Evolutionary conservation across 2,329 filamentous ascomycete species (phyloP), one percentile per base, ranked within the genome.

Genomic region (Hymenoscyphus albidus): DNA sequence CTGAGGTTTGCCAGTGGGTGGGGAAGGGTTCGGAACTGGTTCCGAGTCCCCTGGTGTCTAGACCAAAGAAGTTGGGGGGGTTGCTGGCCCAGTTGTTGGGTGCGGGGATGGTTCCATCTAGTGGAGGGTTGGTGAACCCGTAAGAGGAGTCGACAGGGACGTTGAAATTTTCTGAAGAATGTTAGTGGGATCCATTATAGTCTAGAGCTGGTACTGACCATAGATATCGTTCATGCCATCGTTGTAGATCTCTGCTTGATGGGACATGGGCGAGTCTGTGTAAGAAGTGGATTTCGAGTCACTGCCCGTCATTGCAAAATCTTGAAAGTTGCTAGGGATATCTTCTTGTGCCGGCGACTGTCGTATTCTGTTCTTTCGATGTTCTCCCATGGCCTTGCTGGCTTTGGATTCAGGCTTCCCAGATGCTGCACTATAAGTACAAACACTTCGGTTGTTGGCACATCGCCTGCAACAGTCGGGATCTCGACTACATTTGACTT

Each of bases 401-500:
- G n/a, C 18, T 40, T 57, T 56, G 27, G 16, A 22, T 14, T 62
- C 60, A 3, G 60, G 48, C 13, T 42, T 62, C 13, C 44, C 60
- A 12, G 51, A 48, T 9, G 61, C 56, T 16, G 61, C 54, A 54
- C 61, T 63, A 32, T 63, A 63, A 5, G 61, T 63, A 27, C 61
- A 63, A 38, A 59, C 61, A 51, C 56, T 63, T 48, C 61, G 38
- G 27, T 63, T 63, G 18, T 58, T 63, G 22, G 55, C 56, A 54
- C 61, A 63, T 58, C 61, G 39, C 38, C 32, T 56, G 42, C 61
- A 63, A 27, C 61, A 63, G 51, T 63, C 55, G 16, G 61, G 61
- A 16, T 63, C 61, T 63, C 61, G 16, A 18, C 55, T 63, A 22
- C 61, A 63, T 63, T 63, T 63, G 14, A 63, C 61, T 48, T 63